Evolutionary conservation across 2,329 filamentous ascomycete genomes (phyloP), one percentile per base, ranked within the genome.

Genomic region (Microsporum ferrugineum): DNA sequence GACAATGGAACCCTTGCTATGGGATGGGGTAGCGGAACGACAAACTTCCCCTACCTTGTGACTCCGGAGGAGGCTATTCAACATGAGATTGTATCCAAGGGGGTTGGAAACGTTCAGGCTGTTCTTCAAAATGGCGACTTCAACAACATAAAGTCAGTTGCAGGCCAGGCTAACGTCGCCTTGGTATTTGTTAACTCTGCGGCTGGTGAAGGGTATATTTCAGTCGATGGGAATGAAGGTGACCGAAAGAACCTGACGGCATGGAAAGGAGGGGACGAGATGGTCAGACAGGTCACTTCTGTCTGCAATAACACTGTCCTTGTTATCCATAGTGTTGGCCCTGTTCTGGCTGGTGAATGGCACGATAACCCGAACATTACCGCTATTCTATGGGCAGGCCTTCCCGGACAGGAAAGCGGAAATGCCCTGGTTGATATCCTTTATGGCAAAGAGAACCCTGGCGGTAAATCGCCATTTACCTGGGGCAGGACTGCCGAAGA

Each of bases 221-320:
- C 76, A 33, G 83, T 95, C 1, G 92, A 91, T 64, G 87, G 84
- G 60, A 96, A 96, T 71, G 78, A 81, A 62, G 94, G 94, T 62
- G 92, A 97, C 73, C 87, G 94, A 59, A 91, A 91, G 69, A 96
- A 99, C 75, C 79, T 99, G 41, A 96, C 91, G 0, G 79, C 96
- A 0, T 97, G 92, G 92, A 80, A 86, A 63, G 82, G 85, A 62
- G 91, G 89, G 45, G 90, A 97, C 59, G 80, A 82, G 0, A 76
- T 97, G 60, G 88, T 97, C 75, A 82, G 88, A 74, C 90, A 88
- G 56, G 89, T 96, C 8, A 85, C 89, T 0, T 80, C 84, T 5
- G 71, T 84, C 64, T 91, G 87, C 79, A 85, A 87, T 77, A 96
- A 96, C 80, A 96, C 91, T 10, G 87, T 97, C 63, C 89, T 97